Percentiles rank a stretch among this genome's conserved stretches.
Evolutionary conservation across 495 filamentous ascomycete species (phyloP).

Genomic region (Aspergillus coremiiformis): DNA sequence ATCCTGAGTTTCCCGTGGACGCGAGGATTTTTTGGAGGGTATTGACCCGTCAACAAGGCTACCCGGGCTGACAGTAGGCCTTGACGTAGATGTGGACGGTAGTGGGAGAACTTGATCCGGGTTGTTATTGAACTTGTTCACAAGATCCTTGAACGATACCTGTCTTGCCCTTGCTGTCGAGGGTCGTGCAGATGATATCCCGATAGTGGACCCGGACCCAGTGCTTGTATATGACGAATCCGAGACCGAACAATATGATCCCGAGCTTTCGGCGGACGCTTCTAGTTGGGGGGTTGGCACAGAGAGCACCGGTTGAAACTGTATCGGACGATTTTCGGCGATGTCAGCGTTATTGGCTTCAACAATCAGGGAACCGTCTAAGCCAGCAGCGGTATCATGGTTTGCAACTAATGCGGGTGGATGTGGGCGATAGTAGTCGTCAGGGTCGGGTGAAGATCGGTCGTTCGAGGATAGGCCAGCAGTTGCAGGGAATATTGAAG

Average conservation of each 20-base stretch:
- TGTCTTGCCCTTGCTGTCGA: constrained; percentile 31
- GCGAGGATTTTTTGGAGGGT: constrained; percentile 24
- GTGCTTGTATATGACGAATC: constrained; percentile 26
- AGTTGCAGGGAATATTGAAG: constrained; percentile 19
- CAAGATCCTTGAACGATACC: constrained; percentile 53
- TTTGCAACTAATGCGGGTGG: constrained; percentile 18
- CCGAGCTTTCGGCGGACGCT: constrained; percentile 19
- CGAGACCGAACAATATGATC: constrained; percentile 30
- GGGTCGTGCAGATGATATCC: constrained; percentile 11
- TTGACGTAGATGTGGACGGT: constrained; percentile 26
- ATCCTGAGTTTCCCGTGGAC: constrained; percentile 20
- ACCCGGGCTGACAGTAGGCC: constrained; percentile 26
- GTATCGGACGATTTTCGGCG: constrained; percentile 10
- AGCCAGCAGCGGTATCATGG: constrained; percentile 17
- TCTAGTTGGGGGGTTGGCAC: constrained; percentile 23
- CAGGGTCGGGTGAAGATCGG: constrained; percentile 42
- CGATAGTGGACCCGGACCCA: constrained; percentile 16
- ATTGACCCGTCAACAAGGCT: constrained; percentile 22
- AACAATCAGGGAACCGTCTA: constrained; percentile 22
- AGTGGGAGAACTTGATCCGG: constrained; percentile 47
- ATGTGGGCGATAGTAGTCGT: constrained; percentile 45
- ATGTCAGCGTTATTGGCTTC: constrained; percentile 20
- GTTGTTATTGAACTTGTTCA: constrained; percentile 54
- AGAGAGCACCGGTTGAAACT: constrained; percentile 22
- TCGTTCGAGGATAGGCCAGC: constrained; percentile 8